Evolutionary conservation across 2,329 filamentous ascomycete species (phyloP), one percentile per base, ranked within the genome.

Genomic region (Sarocladiaceae sp.): DNA sequence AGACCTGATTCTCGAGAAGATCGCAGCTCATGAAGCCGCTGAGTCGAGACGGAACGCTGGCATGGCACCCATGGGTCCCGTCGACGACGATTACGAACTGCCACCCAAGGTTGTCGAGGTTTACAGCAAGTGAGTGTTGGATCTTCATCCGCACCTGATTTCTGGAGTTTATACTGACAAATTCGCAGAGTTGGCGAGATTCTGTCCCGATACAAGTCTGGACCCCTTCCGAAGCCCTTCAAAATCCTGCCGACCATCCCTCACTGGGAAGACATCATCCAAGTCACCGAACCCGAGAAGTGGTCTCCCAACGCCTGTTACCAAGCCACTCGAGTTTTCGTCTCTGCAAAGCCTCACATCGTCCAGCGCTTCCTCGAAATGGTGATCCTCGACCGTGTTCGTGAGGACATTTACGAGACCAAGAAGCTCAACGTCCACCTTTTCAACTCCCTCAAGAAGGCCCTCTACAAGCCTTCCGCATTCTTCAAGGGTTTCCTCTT

Each of bases 401-500:
- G 92, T 55, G 88, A 96, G 62, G 89, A 97, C 62, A 97, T 99
- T 55, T 85, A 87, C 64, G 91, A 99, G 69, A 91, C 86, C 57
- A 94, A 94, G 71, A 97, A 97, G 68, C 78, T 99, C 53, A 97
- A 97, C 63, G 87, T 97, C 0, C 94, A 99, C 67, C 77, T 97
- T 7, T 99, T 97, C 79, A 93, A 95, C 62, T 65, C 90, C 0
- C 76, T 99, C 53, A 97, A 97, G 72, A 96, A 96, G 67, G 84
- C 83, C 7, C 78, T 97, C 13, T 97, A 96, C 76, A 96, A 96
- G 68, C 94, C 94, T 6, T 87, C 90, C 0, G 91, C 92, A 17
- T 99, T 96, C 71, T 99, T 99, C 80, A 96, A 97, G 69, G 94
- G 92, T 3, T 84, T 99, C 60, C 77, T 99, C 15, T 97, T 97